These are phyloP conservation scores for Lactarius pseudohatsudake DNA, from an alignment of 768 basidiomycete species.

Conservation along the genomic window DNA sequence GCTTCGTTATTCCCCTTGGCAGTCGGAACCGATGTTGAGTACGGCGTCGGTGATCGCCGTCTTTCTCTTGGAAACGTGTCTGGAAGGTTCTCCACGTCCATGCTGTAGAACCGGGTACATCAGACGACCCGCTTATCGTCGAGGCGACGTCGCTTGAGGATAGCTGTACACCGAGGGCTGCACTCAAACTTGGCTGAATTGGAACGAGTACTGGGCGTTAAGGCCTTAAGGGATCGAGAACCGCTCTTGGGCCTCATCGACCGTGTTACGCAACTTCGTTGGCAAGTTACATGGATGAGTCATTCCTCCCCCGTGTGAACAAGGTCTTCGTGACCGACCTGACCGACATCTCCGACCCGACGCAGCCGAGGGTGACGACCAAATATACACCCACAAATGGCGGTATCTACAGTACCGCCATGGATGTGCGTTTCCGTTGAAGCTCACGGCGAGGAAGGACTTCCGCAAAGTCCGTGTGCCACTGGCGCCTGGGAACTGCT, in stretches of 20 bases:
- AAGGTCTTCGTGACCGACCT: not conserved
- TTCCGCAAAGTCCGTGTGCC: not conserved
- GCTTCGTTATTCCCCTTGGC: not conserved
- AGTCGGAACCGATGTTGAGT: not conserved
- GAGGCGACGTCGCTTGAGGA: slow-evolving; percentile 1
- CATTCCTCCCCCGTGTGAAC: not conserved
- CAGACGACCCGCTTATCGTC: not conserved
- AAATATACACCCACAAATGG: not conserved
- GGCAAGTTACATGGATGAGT: slow-evolving; percentile 8
- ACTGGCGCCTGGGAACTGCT: not conserved
- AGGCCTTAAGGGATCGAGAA: not conserved
- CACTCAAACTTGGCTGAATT: not conserved
- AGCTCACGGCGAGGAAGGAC: not conserved
- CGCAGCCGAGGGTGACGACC: not conserved
- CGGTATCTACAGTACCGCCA: not conserved
- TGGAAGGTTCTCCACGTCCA: not conserved
- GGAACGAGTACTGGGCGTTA: not conserved
- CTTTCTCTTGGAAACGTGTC: not conserved
- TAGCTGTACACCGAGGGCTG: not conserved
- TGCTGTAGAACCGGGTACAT: not conserved
- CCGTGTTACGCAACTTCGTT: not conserved
- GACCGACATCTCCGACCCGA: not conserved
- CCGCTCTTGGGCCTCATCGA: not conserved
- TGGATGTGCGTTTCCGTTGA: not conserved
- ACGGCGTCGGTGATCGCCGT: not conserved